Conservation (phyloP, 140 eudicot species). For the Eryngium alpinum region DNA sequence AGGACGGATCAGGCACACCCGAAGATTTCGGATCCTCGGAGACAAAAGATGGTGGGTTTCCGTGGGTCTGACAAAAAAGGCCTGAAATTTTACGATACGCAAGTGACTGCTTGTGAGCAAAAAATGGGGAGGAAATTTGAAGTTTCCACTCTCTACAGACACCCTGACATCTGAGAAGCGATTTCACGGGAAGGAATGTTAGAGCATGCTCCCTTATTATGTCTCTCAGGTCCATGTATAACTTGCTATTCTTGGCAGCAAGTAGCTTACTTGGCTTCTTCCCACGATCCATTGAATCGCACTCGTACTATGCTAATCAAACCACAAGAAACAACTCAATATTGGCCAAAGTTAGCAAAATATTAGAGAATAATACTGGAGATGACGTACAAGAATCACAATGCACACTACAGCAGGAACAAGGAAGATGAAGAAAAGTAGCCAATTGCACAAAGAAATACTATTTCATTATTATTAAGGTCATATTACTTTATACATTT, state of each 20-base stretch:
- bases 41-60: constrained; percentile 33
- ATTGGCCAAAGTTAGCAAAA: not conserved
- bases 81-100: constrained; percentile 33
- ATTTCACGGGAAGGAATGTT: constrained; percentile 61
- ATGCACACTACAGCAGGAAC: no score
- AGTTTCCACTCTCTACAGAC: constrained; percentile 67
- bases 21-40: constrained; percentile 40
- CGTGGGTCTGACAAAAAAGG: constrained; percentile 36
- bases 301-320: constrained; percentile 17
- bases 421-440: no score
- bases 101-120: constrained; percentile 68
- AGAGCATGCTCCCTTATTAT: constrained; percentile 59
- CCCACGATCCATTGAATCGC: constrained; percentile 45
- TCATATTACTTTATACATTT: no score
- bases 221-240: constrained; percentile 58
- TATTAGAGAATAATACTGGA: not conserved
- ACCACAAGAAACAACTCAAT: constrained; percentile 6
- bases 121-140: constrained; percentile 58
- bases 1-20: constrained; percentile 59
- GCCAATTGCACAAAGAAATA: no score
- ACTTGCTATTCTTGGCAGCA: constrained; percentile 32
- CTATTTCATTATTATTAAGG: no score
- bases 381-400: not conserved
- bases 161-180: constrained; percentile 37
- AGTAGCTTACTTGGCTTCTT: constrained; percentile 33